A percentile compares a stretch with the other conserved stretches of the same genome.
phyloP scores from a whole-genome alignment of 371 early-diverging fungal genomes.

The Apophysomyces trapeziformis region DNA sequence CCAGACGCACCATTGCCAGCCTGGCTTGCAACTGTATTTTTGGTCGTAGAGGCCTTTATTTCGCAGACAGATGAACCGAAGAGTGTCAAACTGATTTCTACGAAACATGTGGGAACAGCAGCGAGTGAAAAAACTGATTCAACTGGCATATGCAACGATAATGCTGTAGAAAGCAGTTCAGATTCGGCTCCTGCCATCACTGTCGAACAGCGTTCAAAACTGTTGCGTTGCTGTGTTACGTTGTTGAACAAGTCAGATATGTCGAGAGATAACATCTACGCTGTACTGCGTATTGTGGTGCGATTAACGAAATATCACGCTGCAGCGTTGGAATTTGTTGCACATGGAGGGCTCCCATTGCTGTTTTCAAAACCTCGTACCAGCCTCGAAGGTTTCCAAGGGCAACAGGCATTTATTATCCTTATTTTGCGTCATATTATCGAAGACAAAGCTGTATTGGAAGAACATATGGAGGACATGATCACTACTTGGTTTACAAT shows the following conservation, averaged over 20 bases:
- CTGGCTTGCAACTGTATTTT: slow-evolving; percentile 70
- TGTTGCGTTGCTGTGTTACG: slow-evolving; percentile 49
- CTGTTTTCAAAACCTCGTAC: slow-evolving; percentile 57
- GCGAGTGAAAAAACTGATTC: not conserved
- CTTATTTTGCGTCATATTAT: slow-evolving; percentile 89
- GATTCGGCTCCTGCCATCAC: slow-evolving; percentile 18
- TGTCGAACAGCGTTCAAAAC: slow-evolving; percentile 34
- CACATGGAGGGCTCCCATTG: slow-evolving; percentile 64
- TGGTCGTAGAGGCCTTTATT: slow-evolving; percentile 71
- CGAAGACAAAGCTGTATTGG: slow-evolving; percentile 72
- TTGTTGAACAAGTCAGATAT: slow-evolving; percentile 54
- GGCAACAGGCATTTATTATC: slow-evolving; percentile 74
- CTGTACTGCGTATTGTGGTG: slow-evolving; percentile 78
- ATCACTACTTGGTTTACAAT: slow-evolving; percentile 75
- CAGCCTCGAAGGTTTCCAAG: slow-evolving; percentile 62
- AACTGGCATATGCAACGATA: too few relatives aligned
- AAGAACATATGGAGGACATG: slow-evolving; percentile 75
- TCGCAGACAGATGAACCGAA: slow-evolving; percentile 70
- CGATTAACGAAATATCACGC: slow-evolving; percentile 76
- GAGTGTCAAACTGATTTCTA: slow-evolving; percentile 28
- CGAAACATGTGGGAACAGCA: not conserved
- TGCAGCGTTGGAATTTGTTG: slow-evolving; percentile 71
- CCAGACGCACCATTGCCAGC: slow-evolving; percentile 37
- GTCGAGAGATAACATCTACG: slow-evolving; percentile 59
- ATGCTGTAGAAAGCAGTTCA: not conserved